Conservation (phyloP, 2,329 filamentous ascomycete species). For the Pseudopyrenochaeta lycopersici region DNA sequence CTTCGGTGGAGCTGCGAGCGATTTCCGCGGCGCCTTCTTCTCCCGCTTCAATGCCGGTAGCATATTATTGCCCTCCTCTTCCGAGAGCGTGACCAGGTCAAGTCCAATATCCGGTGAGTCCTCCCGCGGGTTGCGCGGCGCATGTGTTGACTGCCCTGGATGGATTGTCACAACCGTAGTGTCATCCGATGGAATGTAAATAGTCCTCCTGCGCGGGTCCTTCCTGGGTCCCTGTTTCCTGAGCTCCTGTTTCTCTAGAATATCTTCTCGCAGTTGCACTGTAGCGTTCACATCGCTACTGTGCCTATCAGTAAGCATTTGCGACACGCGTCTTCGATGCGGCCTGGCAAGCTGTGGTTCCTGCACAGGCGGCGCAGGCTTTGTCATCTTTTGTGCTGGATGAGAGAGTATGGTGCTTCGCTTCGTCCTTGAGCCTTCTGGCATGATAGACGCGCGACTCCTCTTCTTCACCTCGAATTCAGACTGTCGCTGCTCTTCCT, state of each 20-base stretch:
- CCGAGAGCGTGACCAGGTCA: slow-evolving; percentile 49
- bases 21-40: slow-evolving; percentile 48
- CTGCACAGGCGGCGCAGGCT: slow-evolving; percentile 29
- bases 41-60: slow-evolving; percentile 42
- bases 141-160: slow-evolving; percentile 52
- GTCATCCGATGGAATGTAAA: slow-evolving; percentile 61
- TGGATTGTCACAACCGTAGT: slow-evolving; percentile 63
- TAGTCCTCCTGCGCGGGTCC: slow-evolving; percentile 57
- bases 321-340: slow-evolving; percentile 48
- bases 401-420: slow-evolving; percentile 45
- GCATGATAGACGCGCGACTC: slow-evolving; percentile 37
- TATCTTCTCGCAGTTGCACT: slow-evolving; percentile 39
- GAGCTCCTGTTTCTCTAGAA: slow-evolving; percentile 41
- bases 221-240: slow-evolving; percentile 46
- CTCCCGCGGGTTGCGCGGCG: slow-evolving; percentile 35
- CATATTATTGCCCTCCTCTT: slow-evolving; percentile 46
- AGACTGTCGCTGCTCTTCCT: slow-evolving; percentile 41
- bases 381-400: slow-evolving; percentile 47
- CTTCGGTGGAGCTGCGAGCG: slow-evolving; percentile 58
- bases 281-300: slow-evolving; percentile 37
- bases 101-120: slow-evolving; percentile 49
- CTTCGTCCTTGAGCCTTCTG: slow-evolving; percentile 29
- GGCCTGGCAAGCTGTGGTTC: slow-evolving; percentile 34
- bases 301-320: slow-evolving; percentile 39
- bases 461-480: slow-evolving; percentile 33